Evolutionary conservation across 768 basidiomycete genomes (phyloP).

Genomic region (Filobasidium wieringae): DNA sequence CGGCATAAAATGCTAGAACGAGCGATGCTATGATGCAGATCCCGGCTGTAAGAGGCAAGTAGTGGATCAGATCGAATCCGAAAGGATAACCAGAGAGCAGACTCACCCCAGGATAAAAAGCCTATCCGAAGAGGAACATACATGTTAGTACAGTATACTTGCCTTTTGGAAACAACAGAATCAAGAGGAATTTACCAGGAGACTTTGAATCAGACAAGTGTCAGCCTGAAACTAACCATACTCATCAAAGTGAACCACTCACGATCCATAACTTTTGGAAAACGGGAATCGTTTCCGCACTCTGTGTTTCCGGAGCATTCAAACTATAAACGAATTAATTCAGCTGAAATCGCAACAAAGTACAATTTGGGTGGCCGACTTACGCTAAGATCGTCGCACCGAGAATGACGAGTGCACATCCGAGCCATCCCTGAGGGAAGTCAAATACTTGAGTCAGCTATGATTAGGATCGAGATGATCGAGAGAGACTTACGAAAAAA

Average conservation of each 20-base stretch:
- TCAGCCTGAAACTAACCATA: too few species aligned
- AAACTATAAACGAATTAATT: too few species aligned
- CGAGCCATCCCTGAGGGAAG: slow-evolving; percentile 62
- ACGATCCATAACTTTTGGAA: slow-evolving; percentile 56
- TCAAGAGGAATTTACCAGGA: slow-evolving; percentile 2
- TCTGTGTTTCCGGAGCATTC: slow-evolving; percentile 48
- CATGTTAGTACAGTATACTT: neutral
- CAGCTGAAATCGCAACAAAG: neutral
- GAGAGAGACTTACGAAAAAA: slow-evolving; percentile 50
- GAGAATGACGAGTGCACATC: slow-evolving; percentile 80
- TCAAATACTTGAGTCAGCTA: neutral
- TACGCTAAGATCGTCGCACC: slow-evolving; percentile 35
- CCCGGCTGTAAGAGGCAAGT: slow-evolving; percentile 42
- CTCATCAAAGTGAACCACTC: neutral
- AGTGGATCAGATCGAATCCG: slow-evolving; percentile 27
- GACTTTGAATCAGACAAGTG: too few species aligned
- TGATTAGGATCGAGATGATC: neutral
- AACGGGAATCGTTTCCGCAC: slow-evolving; percentile 36
- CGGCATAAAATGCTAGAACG: slow-evolving; percentile 24
- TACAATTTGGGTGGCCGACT: neutral
- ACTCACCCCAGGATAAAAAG: slow-evolving; percentile 51
- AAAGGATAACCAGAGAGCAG: slow-evolving; percentile 53
- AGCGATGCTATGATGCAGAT: slow-evolving; percentile 40
- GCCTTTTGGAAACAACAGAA: too few species aligned
- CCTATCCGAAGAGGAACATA: slow-evolving; percentile 36